phyloP scores from a whole-genome alignment of 805 yeast species.

The Candida morakotiae region DNA sequence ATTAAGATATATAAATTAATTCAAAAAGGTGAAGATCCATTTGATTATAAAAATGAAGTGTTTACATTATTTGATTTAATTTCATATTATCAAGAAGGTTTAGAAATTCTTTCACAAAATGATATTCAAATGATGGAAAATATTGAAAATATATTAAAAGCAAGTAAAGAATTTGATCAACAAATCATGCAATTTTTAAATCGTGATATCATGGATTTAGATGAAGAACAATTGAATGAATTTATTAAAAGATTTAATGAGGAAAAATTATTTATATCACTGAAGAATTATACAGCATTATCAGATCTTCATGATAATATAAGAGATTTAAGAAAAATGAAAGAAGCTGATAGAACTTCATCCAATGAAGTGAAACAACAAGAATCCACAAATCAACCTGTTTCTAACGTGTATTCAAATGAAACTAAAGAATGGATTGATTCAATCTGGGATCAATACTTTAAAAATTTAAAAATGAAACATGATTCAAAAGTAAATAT shows the following conservation, averaged over 20 bases:
- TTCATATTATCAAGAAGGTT: slow-evolving; percentile 24
- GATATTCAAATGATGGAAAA: slow-evolving; percentile 30
- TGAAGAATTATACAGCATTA: slow-evolving; percentile 23
- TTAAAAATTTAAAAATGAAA: slow-evolving; percentile 11
- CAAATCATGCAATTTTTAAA: slow-evolving; percentile 15
- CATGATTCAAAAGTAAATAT: slow-evolving; percentile 16
- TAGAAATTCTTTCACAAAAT: slow-evolving; percentile 21
- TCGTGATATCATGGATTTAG: slow-evolving; percentile 12
- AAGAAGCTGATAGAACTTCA: slow-evolving; percentile 8
- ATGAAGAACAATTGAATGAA: slow-evolving; percentile 15
- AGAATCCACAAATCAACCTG: slow-evolving; percentile 14
- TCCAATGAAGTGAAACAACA: slow-evolving; percentile 22
- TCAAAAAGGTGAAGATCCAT: slow-evolving; percentile 39
- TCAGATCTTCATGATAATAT: slow-evolving; percentile 21
- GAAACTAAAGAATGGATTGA: slow-evolving; percentile 22
- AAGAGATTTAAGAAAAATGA: slow-evolving; percentile 14
- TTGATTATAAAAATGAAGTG: slow-evolving; percentile 29
- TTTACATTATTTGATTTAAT: slow-evolving; percentile 28
- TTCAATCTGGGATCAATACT: slow-evolving; percentile 12
- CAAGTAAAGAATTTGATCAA: slow-evolving; percentile 22
- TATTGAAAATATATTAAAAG: slow-evolving; percentile 19
- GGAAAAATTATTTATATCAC: slow-evolving; percentile 20
- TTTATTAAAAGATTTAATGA: slow-evolving; percentile 16
- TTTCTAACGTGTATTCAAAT: no score
- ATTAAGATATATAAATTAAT: slow-evolving; percentile 25